Evolutionary conservation across 352 stramenopile species (phyloP).

Genomic region (Phytophthora hibernalis): DNA sequence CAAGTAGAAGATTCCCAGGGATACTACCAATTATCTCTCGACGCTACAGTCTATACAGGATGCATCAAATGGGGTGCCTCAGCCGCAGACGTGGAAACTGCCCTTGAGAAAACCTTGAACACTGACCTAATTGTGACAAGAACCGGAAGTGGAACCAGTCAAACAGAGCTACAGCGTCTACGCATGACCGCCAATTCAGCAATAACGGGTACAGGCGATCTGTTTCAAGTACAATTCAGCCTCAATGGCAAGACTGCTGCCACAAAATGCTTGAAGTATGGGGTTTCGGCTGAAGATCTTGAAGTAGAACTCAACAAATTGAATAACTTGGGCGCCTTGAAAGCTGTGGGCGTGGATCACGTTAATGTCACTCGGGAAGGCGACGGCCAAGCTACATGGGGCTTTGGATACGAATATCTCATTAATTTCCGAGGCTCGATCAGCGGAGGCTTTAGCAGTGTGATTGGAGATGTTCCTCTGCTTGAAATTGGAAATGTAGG

Average conservation of each 20-base stretch:
- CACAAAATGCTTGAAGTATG: conserved; percentile 78
- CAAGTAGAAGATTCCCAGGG: conserved; percentile 61
- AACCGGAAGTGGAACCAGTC: conserved; percentile 62
- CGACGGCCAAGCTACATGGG: conserved; percentile 68
- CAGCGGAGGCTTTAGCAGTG: conserved; percentile 56
- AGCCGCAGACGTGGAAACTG: conserved; percentile 50
- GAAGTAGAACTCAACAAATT: conserved; percentile 71
- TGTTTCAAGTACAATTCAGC: conserved; percentile 76
- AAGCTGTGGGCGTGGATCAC: conserved; percentile 40
- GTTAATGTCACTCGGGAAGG: conserved; percentile 73
- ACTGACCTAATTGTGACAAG: conserved; percentile 68
- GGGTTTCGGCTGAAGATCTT: conserved; percentile 62
- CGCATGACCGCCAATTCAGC: conserved; percentile 71
- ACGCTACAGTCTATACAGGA: conserved; percentile 23
- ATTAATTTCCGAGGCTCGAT: conserved; percentile 71
- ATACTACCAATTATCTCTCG: conserved; percentile 60
- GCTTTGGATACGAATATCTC: conserved; percentile 83
- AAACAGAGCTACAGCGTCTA: conserved; percentile 76
- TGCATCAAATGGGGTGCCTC: conserved; percentile 72
- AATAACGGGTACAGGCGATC: conserved; percentile 51
- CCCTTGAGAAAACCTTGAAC: background rate
- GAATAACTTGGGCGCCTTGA: conserved; percentile 40
- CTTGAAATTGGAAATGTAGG: conserved; percentile 66
- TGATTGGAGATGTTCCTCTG: conserved; percentile 64
- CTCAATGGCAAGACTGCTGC: conserved; percentile 57